Evolutionary conservation across 306 rosid genomes (phyloP), one percentile per base, ranked within the genome.

Genomic region (Urtica urens): DNA sequence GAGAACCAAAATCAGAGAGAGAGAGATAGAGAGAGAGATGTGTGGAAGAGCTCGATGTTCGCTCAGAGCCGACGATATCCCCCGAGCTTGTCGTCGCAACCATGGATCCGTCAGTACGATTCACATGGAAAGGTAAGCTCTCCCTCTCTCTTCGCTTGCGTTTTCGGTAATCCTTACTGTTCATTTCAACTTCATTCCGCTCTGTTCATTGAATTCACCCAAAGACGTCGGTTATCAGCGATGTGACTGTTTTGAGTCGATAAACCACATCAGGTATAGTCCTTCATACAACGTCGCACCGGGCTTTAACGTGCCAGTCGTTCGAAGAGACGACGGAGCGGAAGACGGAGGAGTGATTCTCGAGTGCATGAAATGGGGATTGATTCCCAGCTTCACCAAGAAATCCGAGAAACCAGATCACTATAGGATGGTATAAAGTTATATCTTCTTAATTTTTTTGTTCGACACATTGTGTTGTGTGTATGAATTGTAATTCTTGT

Each of bases 331-430:
- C 23, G 93, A 77, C 23, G 80, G 59, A 18, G 80, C 58, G n/a
- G 78, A 49, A 5, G 53, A 72, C 35, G 83, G 69, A 17, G 87
- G 58, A 3, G 55, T 63, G 29, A 81, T 76, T 48, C 65, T 88
- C 33, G 78, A 81, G 23, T 76, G 84, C 59, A 88, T 88, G 97
- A 84, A 65, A 73, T 81, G 97, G 97, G 93, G 97, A 18, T 71
- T 81, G 35, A 59, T 84, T 73, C 95, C 95, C 33, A 81, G 94
- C 71, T 90, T 90, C 66, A 90, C 93, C 10, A 82, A 81, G 67
- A 90, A 81, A 65, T 61, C 72, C 11, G 93, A 88, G 46, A 80
- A 80, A 64, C 93, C 86, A 38, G 87, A 88, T 72, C 75, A 73
- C 71, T 88, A 65, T 65, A 81, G 9, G 68, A 85, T 79, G 95